Evolutionary conservation across 2,329 filamentous ascomycete species (phyloP).

Genomic region (Bipolaris oryzae): DNA sequence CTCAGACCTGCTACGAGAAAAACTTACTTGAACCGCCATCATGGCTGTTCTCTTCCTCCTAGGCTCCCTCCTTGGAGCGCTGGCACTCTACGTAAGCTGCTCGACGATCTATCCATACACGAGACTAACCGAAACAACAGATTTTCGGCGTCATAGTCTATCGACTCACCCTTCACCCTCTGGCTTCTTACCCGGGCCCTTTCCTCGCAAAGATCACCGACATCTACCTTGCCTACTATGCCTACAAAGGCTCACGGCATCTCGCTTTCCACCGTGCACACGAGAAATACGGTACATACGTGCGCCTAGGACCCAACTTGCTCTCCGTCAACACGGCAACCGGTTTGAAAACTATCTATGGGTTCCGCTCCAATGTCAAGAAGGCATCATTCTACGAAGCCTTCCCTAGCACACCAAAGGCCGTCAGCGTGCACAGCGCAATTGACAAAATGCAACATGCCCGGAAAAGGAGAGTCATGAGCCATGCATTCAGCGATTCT

Average conservation of each 20-base stretch:
- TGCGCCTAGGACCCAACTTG: conserved; percentile 80
- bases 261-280: conserved; percentile 75
- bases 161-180: conserved; percentile 51
- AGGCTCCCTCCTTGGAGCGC: conserved; percentile 28
- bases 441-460: conserved; percentile 56
- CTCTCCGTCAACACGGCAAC: conserved; percentile 76
- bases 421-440: conserved; percentile 52
- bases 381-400: conserved; percentile 58
- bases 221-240: conserved; percentile 63
- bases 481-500: conserved; percentile 54
- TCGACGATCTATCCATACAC: background rate
- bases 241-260: conserved; percentile 75
- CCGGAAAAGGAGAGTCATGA: conserved; percentile 54
- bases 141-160: conserved; percentile 43
- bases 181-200: conserved; percentile 53
- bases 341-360: conserved; percentile 57
- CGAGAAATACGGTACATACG: conserved; percentile 69
- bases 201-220: conserved; percentile 48
- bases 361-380: conserved; percentile 54
- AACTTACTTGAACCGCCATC: background rate
- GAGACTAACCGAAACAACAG: conserved; percentile 23
- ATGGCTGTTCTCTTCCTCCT: conserved; percentile 26
- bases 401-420: conserved; percentile 52
- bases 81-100: conserved; percentile 35
- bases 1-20: background rate